Base-by-base conservation (phyloP, 2,329 filamentous ascomycete species). In the Hymenotorrendiella dingleyae region DNA sequence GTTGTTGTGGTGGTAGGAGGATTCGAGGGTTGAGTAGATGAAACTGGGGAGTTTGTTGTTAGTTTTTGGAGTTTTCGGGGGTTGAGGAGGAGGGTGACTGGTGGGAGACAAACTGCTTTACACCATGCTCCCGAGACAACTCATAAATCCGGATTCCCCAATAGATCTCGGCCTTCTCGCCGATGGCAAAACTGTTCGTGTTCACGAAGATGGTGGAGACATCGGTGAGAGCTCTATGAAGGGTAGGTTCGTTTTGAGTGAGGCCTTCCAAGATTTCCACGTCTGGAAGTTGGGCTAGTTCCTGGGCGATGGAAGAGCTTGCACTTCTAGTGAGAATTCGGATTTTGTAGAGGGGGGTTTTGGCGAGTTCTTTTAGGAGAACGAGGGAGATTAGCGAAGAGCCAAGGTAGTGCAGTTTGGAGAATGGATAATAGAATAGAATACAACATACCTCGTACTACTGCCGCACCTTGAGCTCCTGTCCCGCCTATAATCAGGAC, bases 131-230 rank as follows among this genome's bases (percentile, higher is more conserved):
- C 16, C 40, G 34, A 3, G 56, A 50, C 14, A 57, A 40, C 40
- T 58, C 56, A 26, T 50, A 57, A 8, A 48, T 41, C 5, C 56
- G 37, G 23, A 56, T 45, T 2, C 52, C 52, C 29, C 50, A 56
- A 41, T 50, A 57, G 3, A 50, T 36, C 41, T 58, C 56, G 20
- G 39, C 41, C 32, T 55, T 56, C 27, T 57, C 50, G n/a, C 56
- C 56, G 11, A 55, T 17, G 6, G 49, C 52, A 26, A 58, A 58
- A 6, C 54, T 53, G 36, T 58, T 52, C 4, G 47, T 50, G 26
- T 58, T 58, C 5, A 55, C 48, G 26, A 49, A 58, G 14, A 45
- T 43, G 6, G 44, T 42, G 12, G 52, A 45, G 6, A 51, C 45
- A n/a, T 42, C 51, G 17, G 34, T 21, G 41, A 58, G 51, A 4